Percentiles rank a stretch among this genome's conserved stretches.
phyloP scores from a whole-genome alignment of 73 alveolate species.

The Paramecium sexaurelia region DNA sequence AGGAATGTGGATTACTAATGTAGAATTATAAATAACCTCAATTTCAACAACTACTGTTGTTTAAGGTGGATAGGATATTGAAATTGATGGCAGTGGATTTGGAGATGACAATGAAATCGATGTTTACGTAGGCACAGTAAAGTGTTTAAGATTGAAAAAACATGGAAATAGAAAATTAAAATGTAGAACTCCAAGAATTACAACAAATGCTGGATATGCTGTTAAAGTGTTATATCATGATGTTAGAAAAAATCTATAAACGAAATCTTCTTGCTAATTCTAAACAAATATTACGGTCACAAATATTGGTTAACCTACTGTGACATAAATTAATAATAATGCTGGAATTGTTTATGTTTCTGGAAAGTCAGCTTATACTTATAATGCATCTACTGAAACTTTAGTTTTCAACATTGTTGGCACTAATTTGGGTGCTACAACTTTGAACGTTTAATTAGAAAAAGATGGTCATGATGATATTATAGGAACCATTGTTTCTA shows the following conservation, averaged over 20 bases:
- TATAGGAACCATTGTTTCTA: background rate
- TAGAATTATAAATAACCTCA: background rate
- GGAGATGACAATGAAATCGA: background rate
- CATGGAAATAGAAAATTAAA: background rate
- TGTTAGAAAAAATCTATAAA: background rate
- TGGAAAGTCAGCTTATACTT: background rate
- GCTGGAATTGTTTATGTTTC: background rate
- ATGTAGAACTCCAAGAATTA: conserved; percentile 44
- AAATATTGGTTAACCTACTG: background rate
- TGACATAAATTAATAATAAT: background rate
- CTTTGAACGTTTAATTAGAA: background rate
- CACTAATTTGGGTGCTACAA: conserved; percentile 1
- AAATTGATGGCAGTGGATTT: conserved; percentile 15
- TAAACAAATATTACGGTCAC: background rate
- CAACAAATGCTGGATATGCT: conserved; percentile 11
- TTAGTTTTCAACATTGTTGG: background rate
- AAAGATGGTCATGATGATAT: background rate
- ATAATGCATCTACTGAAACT: background rate
- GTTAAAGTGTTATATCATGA: background rate
- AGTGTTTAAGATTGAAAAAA: background rate
- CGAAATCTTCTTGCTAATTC: background rate
- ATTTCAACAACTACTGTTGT: background rate
- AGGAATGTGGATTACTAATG: conserved; percentile 10
- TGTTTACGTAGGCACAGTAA: background rate
- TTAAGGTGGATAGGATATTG: conserved; percentile 15